Conservation (phyloP, 768 basidiomycete genomes). For the Leccinum rimulosum region DNA sequence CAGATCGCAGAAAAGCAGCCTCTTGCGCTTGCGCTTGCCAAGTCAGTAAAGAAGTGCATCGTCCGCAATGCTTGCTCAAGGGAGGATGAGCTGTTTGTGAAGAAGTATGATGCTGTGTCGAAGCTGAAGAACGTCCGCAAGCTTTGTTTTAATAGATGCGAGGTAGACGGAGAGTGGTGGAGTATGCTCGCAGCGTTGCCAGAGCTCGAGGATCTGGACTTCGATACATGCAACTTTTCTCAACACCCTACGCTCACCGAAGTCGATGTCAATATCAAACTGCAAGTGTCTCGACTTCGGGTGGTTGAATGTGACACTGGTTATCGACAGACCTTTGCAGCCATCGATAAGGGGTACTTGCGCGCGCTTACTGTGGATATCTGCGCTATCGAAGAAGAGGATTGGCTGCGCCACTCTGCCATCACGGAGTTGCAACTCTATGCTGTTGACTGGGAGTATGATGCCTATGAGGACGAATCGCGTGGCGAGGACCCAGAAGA, state of each 20-base stretch:
- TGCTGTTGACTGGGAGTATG: neutral
- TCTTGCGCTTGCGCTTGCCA: neutral
- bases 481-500: too few relatives aligned
- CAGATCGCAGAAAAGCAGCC: neutral
- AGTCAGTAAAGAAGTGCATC: neutral
- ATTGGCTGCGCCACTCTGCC: neutral
- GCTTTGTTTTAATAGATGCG: neutral
- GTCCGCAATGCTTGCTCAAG: too few relatives aligned
- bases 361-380: neutral
- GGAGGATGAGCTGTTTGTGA: neutral
- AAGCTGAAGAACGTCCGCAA: neutral
- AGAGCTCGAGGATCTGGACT: neutral
- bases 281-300: neutral
- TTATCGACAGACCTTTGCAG: neutral
- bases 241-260: neutral
- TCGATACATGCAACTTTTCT: neutral
- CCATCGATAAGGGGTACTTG: neutral
- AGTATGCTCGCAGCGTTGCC: neutral
- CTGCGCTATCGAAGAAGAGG: neutral
- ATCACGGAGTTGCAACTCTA: neutral
- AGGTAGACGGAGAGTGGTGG: neutral
- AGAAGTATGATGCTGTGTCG: neutral
- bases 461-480: too few relatives aligned
- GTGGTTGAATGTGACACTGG: neutral
- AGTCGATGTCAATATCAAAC: neutral